Evolutionary conservation across 2,329 filamentous ascomycete genomes (phyloP).

Genomic region (Fusarium verticillioides): DNA sequence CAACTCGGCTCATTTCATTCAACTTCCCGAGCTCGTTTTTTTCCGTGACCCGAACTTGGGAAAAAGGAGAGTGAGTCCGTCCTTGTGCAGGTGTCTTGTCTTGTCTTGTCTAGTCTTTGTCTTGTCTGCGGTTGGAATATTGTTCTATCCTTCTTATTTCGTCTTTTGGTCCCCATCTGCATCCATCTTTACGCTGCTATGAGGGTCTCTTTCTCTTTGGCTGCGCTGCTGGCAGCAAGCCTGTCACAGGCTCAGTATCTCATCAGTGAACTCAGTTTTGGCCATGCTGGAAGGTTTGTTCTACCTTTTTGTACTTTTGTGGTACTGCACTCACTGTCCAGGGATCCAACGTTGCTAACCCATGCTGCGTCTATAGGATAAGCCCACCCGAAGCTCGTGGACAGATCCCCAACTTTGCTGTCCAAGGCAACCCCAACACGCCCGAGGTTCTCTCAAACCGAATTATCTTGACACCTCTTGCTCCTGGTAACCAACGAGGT

Average conservation of each 20-base stretch:
- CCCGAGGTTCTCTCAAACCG: constrained; percentile 85
- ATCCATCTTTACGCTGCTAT: constrained; percentile 51
- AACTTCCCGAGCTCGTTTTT: constrained; percentile 1
- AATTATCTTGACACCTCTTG: constrained; percentile 88
- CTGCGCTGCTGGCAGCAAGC: constrained; percentile 57
- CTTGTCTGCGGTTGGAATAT: constrained; percentile 7
- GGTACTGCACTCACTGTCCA: background rate
- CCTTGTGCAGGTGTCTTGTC: constrained; percentile 7
- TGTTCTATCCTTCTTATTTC: constrained; percentile 16
- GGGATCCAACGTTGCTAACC: constrained; percentile 17
- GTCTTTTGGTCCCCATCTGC: constrained; percentile 12
- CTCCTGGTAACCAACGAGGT: constrained; percentile 85
- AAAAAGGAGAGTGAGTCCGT: constrained; percentile 16
- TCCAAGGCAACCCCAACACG: constrained; percentile 63
- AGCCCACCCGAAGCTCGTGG: constrained; percentile 65
- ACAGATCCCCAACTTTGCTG: constrained; percentile 64
- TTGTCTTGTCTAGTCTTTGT: background rate
- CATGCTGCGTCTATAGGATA: constrained; percentile 61
- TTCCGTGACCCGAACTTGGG: constrained; percentile 8
- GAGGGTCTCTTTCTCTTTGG: constrained; percentile 56
- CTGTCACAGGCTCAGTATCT: constrained; percentile 72
- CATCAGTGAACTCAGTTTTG: constrained; percentile 81
- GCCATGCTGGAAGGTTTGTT: constrained; percentile 71
- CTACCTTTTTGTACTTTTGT: background rate
- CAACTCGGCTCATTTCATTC: constrained; percentile 28